Evolutionary conservation across 371 early-diverging fungal species (phyloP), one percentile per base, ranked within the genome.

Genomic region (Sporodiniella umbellata): DNA sequence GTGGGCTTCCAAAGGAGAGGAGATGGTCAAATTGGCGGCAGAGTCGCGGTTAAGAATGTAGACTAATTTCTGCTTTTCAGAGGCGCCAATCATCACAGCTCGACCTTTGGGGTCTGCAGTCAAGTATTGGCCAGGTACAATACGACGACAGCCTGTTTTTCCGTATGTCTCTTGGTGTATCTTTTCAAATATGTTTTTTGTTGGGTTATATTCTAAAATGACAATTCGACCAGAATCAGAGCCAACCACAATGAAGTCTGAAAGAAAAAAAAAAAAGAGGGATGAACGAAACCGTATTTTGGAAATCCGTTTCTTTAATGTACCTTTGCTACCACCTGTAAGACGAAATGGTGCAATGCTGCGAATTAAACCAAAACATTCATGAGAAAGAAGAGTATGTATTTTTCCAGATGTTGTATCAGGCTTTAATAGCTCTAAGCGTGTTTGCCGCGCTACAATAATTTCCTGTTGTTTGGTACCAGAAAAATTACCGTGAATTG

Each of bases 91-190:
- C 94, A 97, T 92, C 30, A 95, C 87, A 4, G 98, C 96, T 47
- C 99, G 83, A 10, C 99, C 99, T 44, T 93, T 92, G 0, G 98
- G 98, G 75, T 99, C 99, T 3, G 85, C 75, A 2, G 98, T 95
- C 28, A 98, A 75, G 51, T 95, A 96, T 72, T 98, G 93, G 17
- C 98, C 98, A 3, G 99, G 94, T 0, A 96, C 92, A 30, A 89
- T 84, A 42, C 98, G 78, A 39, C 98, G 79, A 47, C 84, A 78
- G 10, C 98, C 99, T 12, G 92, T 85, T 62, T 95, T 95, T n/a
- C 98, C 99, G 68, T 80, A 96, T 0, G 94, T 94, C 56, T 99
- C 98, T 69, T 89, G 85, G 62, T 95, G 96, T 7, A 96, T 86
- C 55, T 84, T 82, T 22, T 80, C 85, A 60, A 97, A 94, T 10